Base-by-base conservation (phyloP, 73 alveolate genomes). In the Diophrys appendiculata region DNA sequence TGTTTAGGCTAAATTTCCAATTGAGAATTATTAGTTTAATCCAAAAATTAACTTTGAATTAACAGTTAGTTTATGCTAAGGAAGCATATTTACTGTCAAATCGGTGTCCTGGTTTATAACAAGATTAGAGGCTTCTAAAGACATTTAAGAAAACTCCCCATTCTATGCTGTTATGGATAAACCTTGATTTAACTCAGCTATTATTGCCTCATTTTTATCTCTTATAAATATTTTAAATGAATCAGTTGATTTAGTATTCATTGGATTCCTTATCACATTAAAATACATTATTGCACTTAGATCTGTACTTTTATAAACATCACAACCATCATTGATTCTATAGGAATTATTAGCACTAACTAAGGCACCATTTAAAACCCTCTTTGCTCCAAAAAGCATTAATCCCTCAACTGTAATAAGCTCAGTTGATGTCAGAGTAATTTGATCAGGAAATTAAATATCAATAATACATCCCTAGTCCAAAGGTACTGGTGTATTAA, bases 401-500 rank as follows among this genome's bases (percentile, higher is more conserved):
- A 56, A 52, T 33, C 85, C 85, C 25, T 31, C 54, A 56, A 76
- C 77, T 33, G 64, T 54, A 0, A 34, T 28, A 14, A 76, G 71
- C 18, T 76, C 77, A 26, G 77, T 54, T 34, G 78, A 26, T 26
- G 68, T 27, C 14, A 80, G 77, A 25, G 80, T 29, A 31, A 86
- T 52, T 33, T 86, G 72, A 25, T 78, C 28, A 33, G 93, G 93
- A 33, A 80, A 78, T 34, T 8, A 14, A 33, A 86, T 52, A 28
- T 79, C 84, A 13, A 86, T 52, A n/a, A 52, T 52, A 53, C 93
- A 86, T 22, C 81, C 83, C 18, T 33, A 25, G 73, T 79, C 72
- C 13, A 86, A 79, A 33, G 93, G 93, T n/a, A 86, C 93, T 30
- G 93, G 93, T 26, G 76, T 53, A 27, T 29, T 33, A 70, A 86